phyloP scores from a whole-genome alignment of 148 eudicot genomes.

The Heliosperma pusillum region DNA sequence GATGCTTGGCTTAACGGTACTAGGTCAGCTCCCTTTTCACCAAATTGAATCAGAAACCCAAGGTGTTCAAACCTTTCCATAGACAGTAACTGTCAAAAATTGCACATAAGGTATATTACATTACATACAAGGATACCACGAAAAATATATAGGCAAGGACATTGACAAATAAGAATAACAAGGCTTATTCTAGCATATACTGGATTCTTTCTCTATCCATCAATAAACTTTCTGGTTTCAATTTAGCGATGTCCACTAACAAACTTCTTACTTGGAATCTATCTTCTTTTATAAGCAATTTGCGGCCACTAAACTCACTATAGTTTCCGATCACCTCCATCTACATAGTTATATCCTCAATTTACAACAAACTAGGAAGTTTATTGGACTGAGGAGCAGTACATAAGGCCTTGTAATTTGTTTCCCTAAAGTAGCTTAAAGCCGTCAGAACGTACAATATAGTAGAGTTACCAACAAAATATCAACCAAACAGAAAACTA shows the following conservation, averaged over 20 bases:
- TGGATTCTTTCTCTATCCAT: not conserved
- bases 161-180: not conserved
- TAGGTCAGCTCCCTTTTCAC: conserved; percentile 73
- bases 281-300: not conserved
- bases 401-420: not conserved
- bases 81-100: conserved; percentile 62
- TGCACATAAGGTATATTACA: not conserved
- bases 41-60: conserved; percentile 74
- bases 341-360: not conserved
- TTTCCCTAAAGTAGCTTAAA: not conserved
- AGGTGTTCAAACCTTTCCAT: conserved; percentile 94
- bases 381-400: too few species aligned
- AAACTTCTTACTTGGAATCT: not conserved
- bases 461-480: not conserved
- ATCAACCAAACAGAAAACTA: not conserved
- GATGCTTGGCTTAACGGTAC: conserved; percentile 76
- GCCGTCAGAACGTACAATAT: not conserved
- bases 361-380: too few species aligned
- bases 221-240: not conserved
- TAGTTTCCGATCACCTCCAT: not conserved
- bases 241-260: not conserved
- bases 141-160: not conserved
- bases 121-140: not conserved
- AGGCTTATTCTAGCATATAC: not conserved
- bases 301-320: not conserved